Conservation (phyloP, 1,284 basidiomycete genomes). For the Moesziomyces antarcticus region DNA sequence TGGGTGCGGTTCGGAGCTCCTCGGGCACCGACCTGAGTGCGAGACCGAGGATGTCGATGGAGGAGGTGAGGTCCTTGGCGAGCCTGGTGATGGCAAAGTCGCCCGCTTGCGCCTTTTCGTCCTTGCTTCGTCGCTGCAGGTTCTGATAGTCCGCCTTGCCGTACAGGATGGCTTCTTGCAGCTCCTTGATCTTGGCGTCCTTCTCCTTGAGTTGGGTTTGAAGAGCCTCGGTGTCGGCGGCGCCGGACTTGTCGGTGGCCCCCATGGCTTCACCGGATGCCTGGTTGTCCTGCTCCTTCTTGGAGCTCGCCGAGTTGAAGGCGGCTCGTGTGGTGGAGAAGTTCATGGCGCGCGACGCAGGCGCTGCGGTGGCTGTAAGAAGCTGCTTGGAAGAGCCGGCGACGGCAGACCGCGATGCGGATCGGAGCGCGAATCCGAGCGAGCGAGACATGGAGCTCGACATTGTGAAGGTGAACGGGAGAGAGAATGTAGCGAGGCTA, state of each 20-base stretch:
- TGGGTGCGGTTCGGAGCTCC: conserved; percentile 61
- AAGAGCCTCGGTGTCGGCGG: conserved; percentile 22
- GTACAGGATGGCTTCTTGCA: conserved; percentile 64
- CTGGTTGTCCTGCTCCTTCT: conserved; percentile 51
- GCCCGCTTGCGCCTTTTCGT: conserved; percentile 89
- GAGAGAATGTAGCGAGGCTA: not conserved
- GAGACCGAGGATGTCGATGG: conserved; percentile 88
- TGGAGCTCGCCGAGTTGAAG: conserved; percentile 30
- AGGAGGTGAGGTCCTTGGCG: conserved; percentile 87
- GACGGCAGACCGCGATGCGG: conserved; percentile 28
- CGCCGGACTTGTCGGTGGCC: conserved; percentile 37
- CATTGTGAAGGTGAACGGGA: conserved; percentile 8
- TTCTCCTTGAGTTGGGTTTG: conserved; percentile 64
- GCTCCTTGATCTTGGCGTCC: conserved; percentile 66
- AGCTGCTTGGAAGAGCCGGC: conserved; percentile 38
- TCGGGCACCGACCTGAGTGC: conserved; percentile 84
- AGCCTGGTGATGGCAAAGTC: conserved; percentile 94
- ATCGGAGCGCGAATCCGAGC: conserved; percentile 31
- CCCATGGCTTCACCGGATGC: conserved; percentile 55
- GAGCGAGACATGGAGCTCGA: conserved; percentile 42
- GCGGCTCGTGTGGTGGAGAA: conserved; percentile 35
- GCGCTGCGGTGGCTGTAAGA: conserved; percentile 15
- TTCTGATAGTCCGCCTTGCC: conserved; percentile 88
- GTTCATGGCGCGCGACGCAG: conserved; percentile 23
- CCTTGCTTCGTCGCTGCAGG: conserved; percentile 85